These are phyloP conservation scores for Mortierella hygrophila DNA, from an alignment of 192 early-diverging fungal species.

Conservation along the genomic window DNA sequence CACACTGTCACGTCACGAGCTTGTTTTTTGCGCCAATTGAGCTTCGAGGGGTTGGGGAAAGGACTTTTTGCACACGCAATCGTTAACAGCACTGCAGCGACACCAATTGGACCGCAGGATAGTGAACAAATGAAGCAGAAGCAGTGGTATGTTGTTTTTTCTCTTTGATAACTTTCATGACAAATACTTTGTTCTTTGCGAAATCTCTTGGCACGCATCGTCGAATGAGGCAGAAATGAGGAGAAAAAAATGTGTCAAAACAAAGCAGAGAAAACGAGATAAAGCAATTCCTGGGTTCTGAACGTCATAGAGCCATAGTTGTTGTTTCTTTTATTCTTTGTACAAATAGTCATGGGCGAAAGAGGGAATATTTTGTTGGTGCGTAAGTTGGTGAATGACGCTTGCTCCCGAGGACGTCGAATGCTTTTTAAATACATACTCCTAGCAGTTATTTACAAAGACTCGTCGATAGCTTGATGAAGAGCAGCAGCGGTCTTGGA, in stretches of 20 bases:
- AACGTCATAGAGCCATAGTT: background rate
- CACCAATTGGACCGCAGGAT: background rate
- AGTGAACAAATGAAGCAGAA: background rate
- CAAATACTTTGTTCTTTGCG: background rate
- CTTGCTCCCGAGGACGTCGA: background rate
- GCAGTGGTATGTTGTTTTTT: too few relatives aligned
- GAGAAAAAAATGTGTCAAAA: background rate
- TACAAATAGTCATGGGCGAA: background rate
- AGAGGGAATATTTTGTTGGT: background rate
- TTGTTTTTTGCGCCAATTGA: too few relatives aligned
- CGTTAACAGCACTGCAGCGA: background rate
- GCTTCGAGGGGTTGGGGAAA: too few relatives aligned
- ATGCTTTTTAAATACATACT: background rate
- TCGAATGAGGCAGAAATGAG: too few relatives aligned
- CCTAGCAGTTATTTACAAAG: conserved; percentile 1
- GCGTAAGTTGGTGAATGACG: background rate
- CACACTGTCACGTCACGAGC: too few relatives aligned
- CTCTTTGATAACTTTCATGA: too few relatives aligned
- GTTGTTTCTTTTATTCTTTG: background rate
- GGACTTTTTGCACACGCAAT: too few relatives aligned
- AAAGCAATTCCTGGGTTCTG: background rate
- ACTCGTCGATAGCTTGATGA: conserved; percentile 29
- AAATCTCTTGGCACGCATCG: background rate
- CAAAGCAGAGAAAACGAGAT: background rate
- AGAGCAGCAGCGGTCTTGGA: conserved; percentile 44